Evolutionary conservation across 2,329 filamentous ascomycete genomes (phyloP), one percentile per base, ranked within the genome.

Genomic region (Dryadomyces sulphureus): DNA sequence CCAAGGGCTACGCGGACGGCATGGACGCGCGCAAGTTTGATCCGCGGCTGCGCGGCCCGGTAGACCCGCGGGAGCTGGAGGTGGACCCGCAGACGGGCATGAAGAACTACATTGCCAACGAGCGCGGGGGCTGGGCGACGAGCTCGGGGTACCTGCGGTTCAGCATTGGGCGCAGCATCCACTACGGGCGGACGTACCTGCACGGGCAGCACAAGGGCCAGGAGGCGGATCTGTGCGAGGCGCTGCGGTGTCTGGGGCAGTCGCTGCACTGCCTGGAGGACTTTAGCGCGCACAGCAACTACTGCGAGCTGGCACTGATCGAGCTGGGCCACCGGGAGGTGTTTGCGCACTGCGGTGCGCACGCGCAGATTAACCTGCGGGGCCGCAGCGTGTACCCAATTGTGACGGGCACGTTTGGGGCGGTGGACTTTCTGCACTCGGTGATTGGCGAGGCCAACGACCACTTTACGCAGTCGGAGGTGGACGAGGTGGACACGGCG

Each of bases 41-140:
- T 59, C 65, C 72, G 34, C 81, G 92, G 22, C 76, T 96, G 7
- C 81, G 92, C 43, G 84, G 80, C 1, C 89, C 89, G 0, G 79
- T 96, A 8, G 67, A 77, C 49, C 72, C 74, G 5, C 62, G 75
- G 36, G 85, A 92, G 57, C 75, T 84, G 19, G 78, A 84, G 49
- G 75, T 92, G 47, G 85, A 92, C 56, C 65, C 66, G 30, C 66
- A 73, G 6, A 92, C 85, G 1, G 89, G 89, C n/a, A 94, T 98
- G 90, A 98, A 96, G 65, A 96, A 96, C 61, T 98, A 98, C 62
- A 96, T 98, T 54, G 80, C 90, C 49, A 96, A 95, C 57, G 90
- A 96, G 60, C 69, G 66, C 14, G 86, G 88, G 5, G 74, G 77
- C 36, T 95, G 89, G 84, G 86, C 89, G 1, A 98, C 92, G 19